A percentile compares a stretch with the other conserved stretches of the same genome.
These are phyloP conservation scores for Claviceps arundinis DNA, from an alignment of 2,329 filamentous ascomycete species.

Conservation along the genomic window DNA sequence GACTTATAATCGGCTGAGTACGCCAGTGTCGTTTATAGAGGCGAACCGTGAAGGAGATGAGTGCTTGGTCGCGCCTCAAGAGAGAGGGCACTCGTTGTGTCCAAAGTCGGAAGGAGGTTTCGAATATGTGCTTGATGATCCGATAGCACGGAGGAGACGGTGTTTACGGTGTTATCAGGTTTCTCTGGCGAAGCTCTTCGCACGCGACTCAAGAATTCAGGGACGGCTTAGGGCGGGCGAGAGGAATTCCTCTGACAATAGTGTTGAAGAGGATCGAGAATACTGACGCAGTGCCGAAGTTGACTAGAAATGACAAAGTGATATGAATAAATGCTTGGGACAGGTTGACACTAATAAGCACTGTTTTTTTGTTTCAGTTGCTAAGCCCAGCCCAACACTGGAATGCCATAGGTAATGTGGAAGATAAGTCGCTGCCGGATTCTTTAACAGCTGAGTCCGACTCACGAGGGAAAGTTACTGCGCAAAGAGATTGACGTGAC, in stretches of 20 bases:
- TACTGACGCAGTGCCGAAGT: not conserved
- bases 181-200: not conserved
- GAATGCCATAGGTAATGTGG: not conserved
- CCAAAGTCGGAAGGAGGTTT: no score
- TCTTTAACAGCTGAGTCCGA: not conserved
- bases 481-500: not conserved
- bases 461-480: not conserved
- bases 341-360: not conserved
- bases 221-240: not conserved
- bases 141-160: not conserved
- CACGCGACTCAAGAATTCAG: not conserved
- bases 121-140: not conserved
- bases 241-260: not conserved
- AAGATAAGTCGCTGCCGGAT: not conserved
- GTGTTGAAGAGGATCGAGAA: not conserved
- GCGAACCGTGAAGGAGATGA: no score
- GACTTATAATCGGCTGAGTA: no score
- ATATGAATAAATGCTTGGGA: not conserved
- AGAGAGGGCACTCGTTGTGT: no score
- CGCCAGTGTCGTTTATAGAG: no score
- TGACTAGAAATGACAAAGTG: not conserved
- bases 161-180: not conserved
- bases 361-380: not conserved
- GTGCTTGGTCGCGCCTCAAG: no score
- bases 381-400: constrained; percentile 1